Evolutionary conservation across 805 yeast species (phyloP).

Genomic region (Nematodospora valgi): DNA sequence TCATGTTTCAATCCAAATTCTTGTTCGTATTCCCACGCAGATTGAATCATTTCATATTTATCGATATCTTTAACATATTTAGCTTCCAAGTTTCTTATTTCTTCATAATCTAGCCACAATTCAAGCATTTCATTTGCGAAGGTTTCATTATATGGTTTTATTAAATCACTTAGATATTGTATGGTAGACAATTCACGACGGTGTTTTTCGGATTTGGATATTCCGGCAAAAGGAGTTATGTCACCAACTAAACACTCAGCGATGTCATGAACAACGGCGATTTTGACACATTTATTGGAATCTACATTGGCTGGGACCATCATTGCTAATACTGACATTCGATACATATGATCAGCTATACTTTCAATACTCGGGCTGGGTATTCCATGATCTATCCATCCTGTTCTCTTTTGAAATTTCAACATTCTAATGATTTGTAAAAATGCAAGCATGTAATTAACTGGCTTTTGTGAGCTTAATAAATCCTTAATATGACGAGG

Average conservation of each 20-base stretch:
- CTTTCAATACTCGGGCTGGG: constrained; percentile 57
- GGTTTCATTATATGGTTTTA: constrained; percentile 58
- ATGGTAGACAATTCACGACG: constrained; percentile 76
- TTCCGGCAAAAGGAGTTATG: constrained; percentile 71
- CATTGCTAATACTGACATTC: constrained; percentile 84
- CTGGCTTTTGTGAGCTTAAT: constrained; percentile 21
- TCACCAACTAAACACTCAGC: constrained; percentile 96
- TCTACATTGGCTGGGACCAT: constrained; percentile 54
- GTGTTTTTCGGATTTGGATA: constrained; percentile 79
- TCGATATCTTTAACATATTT: constrained; percentile 91
- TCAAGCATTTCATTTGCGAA: constrained; percentile 65
- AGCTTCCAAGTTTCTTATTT: constrained; percentile 77
- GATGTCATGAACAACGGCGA: constrained; percentile 88
- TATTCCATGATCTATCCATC: constrained; percentile 76
- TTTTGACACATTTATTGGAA: constrained; percentile 70
- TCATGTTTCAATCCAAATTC: constrained; percentile 52
- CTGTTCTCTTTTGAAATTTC: constrained; percentile 83
- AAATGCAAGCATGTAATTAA: constrained; percentile 54
- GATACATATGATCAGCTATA: constrained; percentile 93
- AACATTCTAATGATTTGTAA: constrained; percentile 66
- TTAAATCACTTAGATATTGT: constrained; percentile 55
- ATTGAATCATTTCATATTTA: constrained; percentile 80
- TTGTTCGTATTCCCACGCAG: constrained; percentile 82
- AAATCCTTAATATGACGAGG: constrained; percentile 43
- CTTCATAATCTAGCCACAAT: constrained; percentile 88